Conservation (phyloP, 768 basidiomycete species). For the Naganishia kalamii region DNA sequence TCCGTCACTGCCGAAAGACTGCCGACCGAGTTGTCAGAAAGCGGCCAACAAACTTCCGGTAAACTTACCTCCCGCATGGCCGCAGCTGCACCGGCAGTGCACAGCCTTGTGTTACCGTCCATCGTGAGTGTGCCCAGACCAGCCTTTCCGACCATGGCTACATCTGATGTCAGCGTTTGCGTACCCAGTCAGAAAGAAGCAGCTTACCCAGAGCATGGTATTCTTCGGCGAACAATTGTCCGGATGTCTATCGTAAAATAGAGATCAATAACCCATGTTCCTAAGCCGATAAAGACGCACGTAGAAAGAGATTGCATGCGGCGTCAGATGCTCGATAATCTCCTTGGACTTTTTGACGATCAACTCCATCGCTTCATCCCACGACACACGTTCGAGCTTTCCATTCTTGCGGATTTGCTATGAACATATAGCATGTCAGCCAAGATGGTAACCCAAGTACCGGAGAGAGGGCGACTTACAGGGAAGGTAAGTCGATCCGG, state of each 20-base stretch:
- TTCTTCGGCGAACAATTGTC: conserved; percentile 34
- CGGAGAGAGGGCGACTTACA: conserved; percentile 10
- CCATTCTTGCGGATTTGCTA: conserved; percentile 32
- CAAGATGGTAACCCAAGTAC: too few relatives aligned
- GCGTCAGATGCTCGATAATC: conserved; percentile 26
- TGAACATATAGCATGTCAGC: background rate
- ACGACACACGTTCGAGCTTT: conserved; percentile 26
- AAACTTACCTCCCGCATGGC: conserved; percentile 27
- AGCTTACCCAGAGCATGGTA: conserved; percentile 28
- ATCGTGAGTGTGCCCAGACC: conserved; percentile 27
- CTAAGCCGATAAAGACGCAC: background rate
- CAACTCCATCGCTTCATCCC: conserved; percentile 31
- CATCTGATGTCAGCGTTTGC: background rate
- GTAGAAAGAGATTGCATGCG: conserved; percentile 32
- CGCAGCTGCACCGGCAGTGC: conserved; percentile 32
- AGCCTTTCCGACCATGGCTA: conserved; percentile 30
- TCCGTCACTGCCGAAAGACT: conserved; percentile 31
- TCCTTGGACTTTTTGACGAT: conserved; percentile 31
- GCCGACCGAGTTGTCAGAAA: background rate
- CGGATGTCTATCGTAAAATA: conserved; percentile 17
- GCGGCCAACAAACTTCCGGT: background rate
- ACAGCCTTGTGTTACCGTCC: conserved; percentile 33
- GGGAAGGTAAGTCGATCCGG: conserved; percentile 27
- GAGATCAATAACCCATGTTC: background rate
- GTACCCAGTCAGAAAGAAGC: too few relatives aligned